A percentile compares a stretch with the other conserved stretches of the same genome.
Conservation (phyloP, 352 stramenopile genomes). For the Phytophthora sojae region DNA sequence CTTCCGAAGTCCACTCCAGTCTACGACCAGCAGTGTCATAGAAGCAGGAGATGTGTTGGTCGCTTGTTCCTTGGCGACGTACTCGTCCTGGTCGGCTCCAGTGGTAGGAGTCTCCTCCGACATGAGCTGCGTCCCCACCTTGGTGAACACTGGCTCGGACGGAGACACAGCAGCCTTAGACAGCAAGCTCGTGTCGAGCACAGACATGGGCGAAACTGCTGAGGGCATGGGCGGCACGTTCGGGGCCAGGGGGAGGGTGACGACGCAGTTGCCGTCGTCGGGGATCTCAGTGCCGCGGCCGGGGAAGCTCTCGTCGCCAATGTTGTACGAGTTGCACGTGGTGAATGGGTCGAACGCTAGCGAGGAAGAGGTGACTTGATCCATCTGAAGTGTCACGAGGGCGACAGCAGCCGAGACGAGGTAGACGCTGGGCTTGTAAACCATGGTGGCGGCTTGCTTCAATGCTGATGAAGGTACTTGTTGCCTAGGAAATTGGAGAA, state of each 20-base stretch:
- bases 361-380: conserved; percentile 2
- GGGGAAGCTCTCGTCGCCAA: conserved; percentile 9
- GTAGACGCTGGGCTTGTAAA: conserved; percentile 6
- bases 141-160: conserved; percentile 1
- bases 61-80: not conserved
- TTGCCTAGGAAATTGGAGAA: conserved; percentile 1
- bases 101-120: not conserved
- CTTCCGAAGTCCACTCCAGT: not conserved
- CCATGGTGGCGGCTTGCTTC: not conserved
- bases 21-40: not conserved
- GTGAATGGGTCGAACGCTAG: conserved; percentile 9
- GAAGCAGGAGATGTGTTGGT: not conserved
- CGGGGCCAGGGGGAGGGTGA: conserved; percentile 10
- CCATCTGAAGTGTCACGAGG: conserved; percentile 7
- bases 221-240: conserved; percentile 4
- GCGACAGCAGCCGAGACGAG: conserved; percentile 4
- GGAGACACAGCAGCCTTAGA: conserved; percentile 12
- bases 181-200: conserved; percentile 13
- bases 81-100: conserved; percentile 1
- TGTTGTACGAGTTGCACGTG: conserved; percentile 8
- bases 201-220: conserved; percentile 6
- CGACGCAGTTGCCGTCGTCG: conserved; percentile 10
- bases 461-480: not conserved
- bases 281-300: conserved; percentile 4
- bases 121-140: conserved; percentile 14